Base-by-base conservation (phyloP, 2,329 filamentous ascomycete genomes). In the Ilyonectria mors-panacis region DNA sequence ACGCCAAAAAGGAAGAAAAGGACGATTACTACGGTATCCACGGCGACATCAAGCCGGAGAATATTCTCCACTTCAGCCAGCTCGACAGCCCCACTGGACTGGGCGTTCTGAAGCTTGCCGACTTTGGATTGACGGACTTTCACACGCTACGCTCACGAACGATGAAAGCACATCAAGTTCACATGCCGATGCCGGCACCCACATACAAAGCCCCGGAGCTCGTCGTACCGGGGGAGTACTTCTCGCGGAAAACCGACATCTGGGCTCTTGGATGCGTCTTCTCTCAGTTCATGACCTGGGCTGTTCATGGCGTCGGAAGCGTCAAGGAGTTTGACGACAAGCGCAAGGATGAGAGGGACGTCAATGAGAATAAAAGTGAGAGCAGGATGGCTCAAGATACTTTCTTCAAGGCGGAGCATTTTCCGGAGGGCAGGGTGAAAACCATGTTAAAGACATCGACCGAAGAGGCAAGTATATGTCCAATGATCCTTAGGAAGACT, bases 31-130 rank as follows among this genome's bases (percentile, higher is more conserved):
- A 39, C 33, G 69, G 69, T 4, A 63, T 68, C 13, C 69, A 71
- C 12, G 64, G 61, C 2, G 69, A 71, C n/a, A 69, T 71, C 10
- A 69, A 71, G 13, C 69, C 69, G 1, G 63, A 53, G 7, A 71
- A 71, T n/a, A 71, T 71, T 28, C 64, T 71, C 4, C 59, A 68
- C 39, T 71, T 71, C 23, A 55, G 47, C 8, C 15, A 66, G 8
- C 12, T 54, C 7, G 3, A 21, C 10, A 23, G 39, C 2, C 13
- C 1, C 2, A 19, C 45, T 17, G 37, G 39, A 9, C 51, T 64
- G 1, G 66, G 66, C 2, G 50, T 33, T 1, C 51, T 68, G 8
- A 68, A 68, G 19, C 21, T 68, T 48, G 66, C 66, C 4, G 66
- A 68, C 23, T 66, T 68, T 35, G 66, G 66, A 9, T 21, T 65